Base-by-base conservation (phyloP, 306 rosid genomes). In the Albizia julibrissin region DNA sequence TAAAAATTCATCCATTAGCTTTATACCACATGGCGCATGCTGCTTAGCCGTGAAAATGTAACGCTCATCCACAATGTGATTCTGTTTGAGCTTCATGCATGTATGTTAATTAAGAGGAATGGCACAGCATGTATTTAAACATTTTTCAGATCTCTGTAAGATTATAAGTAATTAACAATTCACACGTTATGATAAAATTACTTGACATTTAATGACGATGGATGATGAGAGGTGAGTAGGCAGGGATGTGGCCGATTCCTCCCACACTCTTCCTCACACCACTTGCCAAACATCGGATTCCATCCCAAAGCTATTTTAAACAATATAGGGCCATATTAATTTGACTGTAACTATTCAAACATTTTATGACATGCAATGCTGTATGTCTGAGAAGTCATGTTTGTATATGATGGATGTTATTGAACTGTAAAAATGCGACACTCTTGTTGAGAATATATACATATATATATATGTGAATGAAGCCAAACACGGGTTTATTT, bases 251-350 rank as follows among this genome's bases (percentile, higher is more conserved):
- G 70, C 13, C 19, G 27, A 74, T 15, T 8, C 69, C 64, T 79
- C 84, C 84, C 42, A 22, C 37, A 42, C 74, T 21, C 46, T 56
- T 43, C 50, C 68, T 42, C 43, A 31, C 58, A 73, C 29, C 39
- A 85, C 74, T 62, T 74, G 61, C 82, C 21, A 8, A 79, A 74
- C 79, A 82, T 82, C 6, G 88, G 86, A 86, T 82, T 79, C 84
- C 27, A 79, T 61, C 52, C 52, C 10, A 34, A 37, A 47, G 52
- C 83, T 47, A 69, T 47, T 74, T 58, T 69, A 39, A 18, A 47
- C 74, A 9, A 47, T 78, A 81, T 34, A 64, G n/a, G 18, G 27
- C 39, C 29, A 27, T 0, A 26, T n/a, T n/a, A n/a, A n/a, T 24
- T 11, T 61, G 33, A 26, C 19, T 27, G 26, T 27, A 12, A 1